These are phyloP conservation scores for Actinomortierella wolfii DNA, from an alignment of 371 early-diverging fungal genomes.

Conservation along the genomic window DNA sequence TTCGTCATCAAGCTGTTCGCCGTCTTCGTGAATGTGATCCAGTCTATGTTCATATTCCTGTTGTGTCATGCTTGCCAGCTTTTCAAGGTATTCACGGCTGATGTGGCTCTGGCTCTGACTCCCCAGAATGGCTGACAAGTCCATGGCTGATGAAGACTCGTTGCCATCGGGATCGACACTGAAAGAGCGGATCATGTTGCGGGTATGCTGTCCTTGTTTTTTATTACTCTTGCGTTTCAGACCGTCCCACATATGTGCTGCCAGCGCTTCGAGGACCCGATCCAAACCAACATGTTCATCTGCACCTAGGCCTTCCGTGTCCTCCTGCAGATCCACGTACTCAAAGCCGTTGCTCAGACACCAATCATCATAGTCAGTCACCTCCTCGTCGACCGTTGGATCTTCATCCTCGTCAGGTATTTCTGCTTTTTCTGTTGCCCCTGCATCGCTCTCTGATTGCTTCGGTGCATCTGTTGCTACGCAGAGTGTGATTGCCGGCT, in stretches of 20 bases:
- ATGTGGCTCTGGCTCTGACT: conserved; percentile 1
- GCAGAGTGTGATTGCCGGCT: conserved; percentile 64
- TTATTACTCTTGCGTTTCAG: conserved; percentile 51
- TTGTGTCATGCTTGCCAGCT: conserved; percentile 2
- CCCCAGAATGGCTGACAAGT: conserved; percentile 1
- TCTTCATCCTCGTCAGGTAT: conserved; percentile 26
- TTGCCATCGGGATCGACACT: conserved; percentile 12
- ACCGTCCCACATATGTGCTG: conserved; percentile 79
- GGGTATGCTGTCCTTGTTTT: conserved; percentile 29
- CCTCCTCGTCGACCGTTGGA: conserved; percentile 23
- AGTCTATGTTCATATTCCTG: too few species aligned
- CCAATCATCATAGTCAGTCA: conserved; percentile 51
- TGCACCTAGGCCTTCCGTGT: conserved; percentile 11
- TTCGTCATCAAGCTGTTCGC: conserved; percentile 1
- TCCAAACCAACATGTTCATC: conserved; percentile 53
- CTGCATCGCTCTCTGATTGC: not conserved
- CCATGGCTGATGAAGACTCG: not conserved
- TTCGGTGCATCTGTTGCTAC: conserved; percentile 46
- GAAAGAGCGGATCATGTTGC: conserved; percentile 42
- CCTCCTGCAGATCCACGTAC: conserved; percentile 58
- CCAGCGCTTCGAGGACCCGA: conserved; percentile 66
- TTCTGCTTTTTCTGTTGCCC: conserved; percentile 1
- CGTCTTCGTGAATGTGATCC: too few species aligned
- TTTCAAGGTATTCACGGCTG: conserved; percentile 1
- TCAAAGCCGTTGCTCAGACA: conserved; percentile 72